Conservation (phyloP, 2,329 filamentous ascomycete species). For the Fusarium sp. region DNA sequence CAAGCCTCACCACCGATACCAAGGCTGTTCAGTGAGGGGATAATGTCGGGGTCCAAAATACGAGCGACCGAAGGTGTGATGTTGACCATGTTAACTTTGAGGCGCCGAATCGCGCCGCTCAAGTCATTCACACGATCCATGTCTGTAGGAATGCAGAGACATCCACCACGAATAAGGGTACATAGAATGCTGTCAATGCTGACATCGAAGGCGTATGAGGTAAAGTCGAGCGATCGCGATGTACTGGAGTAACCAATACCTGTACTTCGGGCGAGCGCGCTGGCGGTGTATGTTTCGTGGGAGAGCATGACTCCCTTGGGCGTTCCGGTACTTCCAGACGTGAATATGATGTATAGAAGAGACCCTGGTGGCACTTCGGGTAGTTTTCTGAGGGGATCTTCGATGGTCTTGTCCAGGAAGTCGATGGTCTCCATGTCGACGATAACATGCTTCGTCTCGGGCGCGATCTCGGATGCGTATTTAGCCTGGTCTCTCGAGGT, state of each 20-base stretch:
- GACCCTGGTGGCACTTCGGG: slow-evolving; percentile 57
- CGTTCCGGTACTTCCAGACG: slow-evolving; percentile 72
- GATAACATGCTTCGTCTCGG: slow-evolving; percentile 33
- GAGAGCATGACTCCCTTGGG: slow-evolving; percentile 71
- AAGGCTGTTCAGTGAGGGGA: slow-evolving; percentile 60
- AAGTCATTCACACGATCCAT: slow-evolving; percentile 64
- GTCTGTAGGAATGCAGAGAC: slow-evolving; percentile 66
- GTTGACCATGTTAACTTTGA: slow-evolving; percentile 60
- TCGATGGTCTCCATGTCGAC: slow-evolving; percentile 29
- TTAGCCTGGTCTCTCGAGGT: slow-evolving; percentile 36
- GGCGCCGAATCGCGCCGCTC: slow-evolving; percentile 58
- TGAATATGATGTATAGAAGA: slow-evolving; percentile 70
- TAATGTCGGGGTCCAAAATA: slow-evolving; percentile 59
- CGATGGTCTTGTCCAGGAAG: slow-evolving; percentile 27
- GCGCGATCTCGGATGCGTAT: slow-evolving; percentile 36
- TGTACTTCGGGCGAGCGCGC: slow-evolving; percentile 43
- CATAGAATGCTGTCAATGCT: slow-evolving; percentile 66
- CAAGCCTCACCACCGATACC: slow-evolving; percentile 66
- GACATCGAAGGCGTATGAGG: slow-evolving; percentile 66
- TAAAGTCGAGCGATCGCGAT: slow-evolving; percentile 60
- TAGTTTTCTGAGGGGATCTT: slow-evolving; percentile 40
- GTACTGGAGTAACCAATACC: slow-evolving; percentile 55
- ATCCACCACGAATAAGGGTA: slow-evolving; percentile 62
- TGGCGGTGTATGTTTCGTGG: slow-evolving; percentile 61
- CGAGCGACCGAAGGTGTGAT: slow-evolving; percentile 64